These are phyloP conservation scores for Arachis hypogaea DNA, from an alignment of 306 rosid genomes.

Conservation along the genomic window DNA sequence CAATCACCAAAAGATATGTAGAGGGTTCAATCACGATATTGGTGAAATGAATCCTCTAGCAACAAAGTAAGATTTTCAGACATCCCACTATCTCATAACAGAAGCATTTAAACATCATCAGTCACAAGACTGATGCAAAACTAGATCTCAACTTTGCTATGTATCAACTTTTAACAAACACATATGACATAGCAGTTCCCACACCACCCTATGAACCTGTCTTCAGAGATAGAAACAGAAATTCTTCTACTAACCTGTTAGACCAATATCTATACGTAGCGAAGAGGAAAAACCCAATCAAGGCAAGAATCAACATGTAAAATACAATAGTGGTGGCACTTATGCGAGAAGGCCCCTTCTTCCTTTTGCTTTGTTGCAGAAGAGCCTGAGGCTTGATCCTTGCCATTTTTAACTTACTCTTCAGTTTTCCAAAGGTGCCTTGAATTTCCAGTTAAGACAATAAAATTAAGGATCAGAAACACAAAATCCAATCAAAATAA, in stretches of 20 bases:
- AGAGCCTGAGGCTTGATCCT: constrained; percentile 78
- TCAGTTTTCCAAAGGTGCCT: constrained; percentile 30
- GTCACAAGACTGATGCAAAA: neutral
- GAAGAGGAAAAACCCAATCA: constrained; percentile 54
- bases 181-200: neutral
- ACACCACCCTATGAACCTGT: constrained; percentile 6
- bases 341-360: constrained; percentile 69
- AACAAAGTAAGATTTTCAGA: constrained; percentile 9
- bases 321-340: constrained; percentile 48
- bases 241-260: constrained; percentile 52
- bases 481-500: constrained; percentile 2
- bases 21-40: constrained; percentile 13
- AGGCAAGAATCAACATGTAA: constrained; percentile 52
- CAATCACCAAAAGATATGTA: neutral
- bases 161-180: constrained; percentile 9
- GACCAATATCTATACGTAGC: constrained; percentile 62
- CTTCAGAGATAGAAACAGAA: constrained; percentile 24
- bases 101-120: constrained; percentile 15
- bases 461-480: constrained; percentile 14
- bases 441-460: constrained; percentile 35
- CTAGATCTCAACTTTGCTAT: constrained; percentile 12
- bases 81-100: constrained; percentile 29
- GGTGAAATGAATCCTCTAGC: constrained; percentile 21
- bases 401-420: constrained; percentile 53
- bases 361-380: constrained; percentile 80